phyloP scores from a whole-genome alignment of 345 rosid species.

The Odontarrhena argentea region DNA sequence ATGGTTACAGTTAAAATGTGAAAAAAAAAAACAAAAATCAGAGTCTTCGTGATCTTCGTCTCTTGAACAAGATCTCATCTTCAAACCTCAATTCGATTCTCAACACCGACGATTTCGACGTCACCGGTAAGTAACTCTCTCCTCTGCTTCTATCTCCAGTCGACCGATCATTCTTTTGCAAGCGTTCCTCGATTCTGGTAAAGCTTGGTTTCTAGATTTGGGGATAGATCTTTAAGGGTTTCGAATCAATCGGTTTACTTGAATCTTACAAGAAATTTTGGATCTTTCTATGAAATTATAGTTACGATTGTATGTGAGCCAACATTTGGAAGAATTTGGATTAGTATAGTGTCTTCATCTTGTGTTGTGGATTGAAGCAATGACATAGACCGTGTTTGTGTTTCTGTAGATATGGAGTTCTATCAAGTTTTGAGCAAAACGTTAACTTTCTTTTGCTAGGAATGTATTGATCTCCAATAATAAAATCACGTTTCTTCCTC shows the following conservation, averaged over 20 bases:
- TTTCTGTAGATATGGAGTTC: not conserved
- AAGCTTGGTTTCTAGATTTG: not conserved
- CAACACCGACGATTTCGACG: not conserved
- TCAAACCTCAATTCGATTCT: slow-evolving; percentile 6
- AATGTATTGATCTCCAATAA: not conserved
- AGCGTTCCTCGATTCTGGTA: not conserved
- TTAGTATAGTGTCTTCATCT: not conserved
- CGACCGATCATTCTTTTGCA: not conserved
- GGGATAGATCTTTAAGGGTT: not conserved
- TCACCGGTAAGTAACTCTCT: slow-evolving; percentile 14
- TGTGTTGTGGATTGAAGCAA: not conserved
- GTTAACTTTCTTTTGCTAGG: slow-evolving; percentile 1
- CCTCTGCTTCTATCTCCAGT: not conserved
- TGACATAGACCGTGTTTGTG: not conserved
- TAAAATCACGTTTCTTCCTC: not conserved
- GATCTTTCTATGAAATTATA: slow-evolving; percentile 11
- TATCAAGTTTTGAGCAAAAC: slow-evolving; percentile 14
- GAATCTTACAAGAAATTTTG: not conserved
- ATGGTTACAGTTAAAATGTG: not conserved
- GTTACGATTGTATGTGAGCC: not conserved
- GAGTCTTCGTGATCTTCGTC: not conserved
- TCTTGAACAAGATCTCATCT: not conserved
- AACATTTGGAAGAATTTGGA: not conserved
- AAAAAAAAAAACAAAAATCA: slow-evolving; percentile 7
- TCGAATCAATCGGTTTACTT: slow-evolving; percentile 7